phyloP scores from a whole-genome alignment of 371 early-diverging fungal species.

The Homolaphlyctis polyrhiza region DNA sequence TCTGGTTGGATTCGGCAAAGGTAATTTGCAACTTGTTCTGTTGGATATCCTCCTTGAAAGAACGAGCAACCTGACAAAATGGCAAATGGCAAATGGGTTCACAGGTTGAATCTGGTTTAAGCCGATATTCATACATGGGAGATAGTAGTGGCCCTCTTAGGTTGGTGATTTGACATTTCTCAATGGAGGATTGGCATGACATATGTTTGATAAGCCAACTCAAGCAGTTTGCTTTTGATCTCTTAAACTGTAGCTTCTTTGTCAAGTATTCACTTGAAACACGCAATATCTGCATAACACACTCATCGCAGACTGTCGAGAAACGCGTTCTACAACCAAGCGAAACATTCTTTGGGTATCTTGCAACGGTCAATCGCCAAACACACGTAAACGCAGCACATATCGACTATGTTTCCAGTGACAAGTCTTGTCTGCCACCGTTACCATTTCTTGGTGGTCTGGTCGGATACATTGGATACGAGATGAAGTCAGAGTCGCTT shows the following conservation, averaged over 20 bases:
- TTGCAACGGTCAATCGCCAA: constrained; percentile 24
- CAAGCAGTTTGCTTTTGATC: too few species aligned
- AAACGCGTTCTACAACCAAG: neutral
- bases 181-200: too few species aligned
- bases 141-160: constrained; percentile 1
- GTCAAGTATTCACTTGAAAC: constrained; percentile 11
- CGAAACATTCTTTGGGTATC: constrained; percentile 48
- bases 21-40: too few species aligned
- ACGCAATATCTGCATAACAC: neutral
- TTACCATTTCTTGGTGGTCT: constrained; percentile 76
- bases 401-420: neutral
- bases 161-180: constrained; percentile 5
- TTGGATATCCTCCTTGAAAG: too few species aligned
- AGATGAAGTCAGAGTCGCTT: constrained; percentile 81
- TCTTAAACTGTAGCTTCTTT: constrained; percentile 7
- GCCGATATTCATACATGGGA: constrained; percentile 48
- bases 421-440: constrained; percentile 1
- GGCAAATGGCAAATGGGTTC: too few species aligned
- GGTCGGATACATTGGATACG: constrained; percentile 90
- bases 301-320: too few species aligned
- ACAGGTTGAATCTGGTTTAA: constrained; percentile 23
- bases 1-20: constrained; percentile 69
- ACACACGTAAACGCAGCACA: too few species aligned
- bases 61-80: too few species aligned
- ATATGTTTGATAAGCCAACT: too few species aligned